Percentiles rank a stretch among this genome's conserved stretches.
These are phyloP conservation scores for Cladochytrium tenue DNA, from an alignment of 371 early-diverging fungal species.

Conservation along the genomic window DNA sequence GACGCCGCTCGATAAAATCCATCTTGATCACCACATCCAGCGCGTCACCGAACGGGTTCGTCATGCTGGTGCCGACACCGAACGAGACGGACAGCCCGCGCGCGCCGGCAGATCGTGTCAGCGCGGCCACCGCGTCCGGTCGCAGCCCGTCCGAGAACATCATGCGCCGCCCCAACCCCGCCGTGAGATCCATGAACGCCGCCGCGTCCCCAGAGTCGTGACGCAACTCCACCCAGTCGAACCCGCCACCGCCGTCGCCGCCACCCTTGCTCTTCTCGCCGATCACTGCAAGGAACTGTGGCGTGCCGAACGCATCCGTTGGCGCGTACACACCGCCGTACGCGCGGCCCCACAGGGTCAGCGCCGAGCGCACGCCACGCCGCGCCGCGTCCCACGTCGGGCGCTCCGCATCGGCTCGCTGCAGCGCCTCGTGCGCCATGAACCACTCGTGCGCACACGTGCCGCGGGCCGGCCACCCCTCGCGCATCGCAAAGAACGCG, in stretches of 20 bases:
- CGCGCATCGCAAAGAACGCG: slow-evolving; percentile 68
- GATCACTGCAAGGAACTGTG: neutral
- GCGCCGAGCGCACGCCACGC: neutral
- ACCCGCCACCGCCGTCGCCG: neutral
- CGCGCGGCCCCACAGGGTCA: neutral
- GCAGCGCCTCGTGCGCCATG: slow-evolving; percentile 52
- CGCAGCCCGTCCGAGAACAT: neutral
- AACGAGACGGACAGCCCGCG: neutral
- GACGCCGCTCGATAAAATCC: neutral
- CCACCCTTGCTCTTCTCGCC: neutral
- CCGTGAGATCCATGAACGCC: neutral
- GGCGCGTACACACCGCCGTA: neutral
- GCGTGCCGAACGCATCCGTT: slow-evolving; percentile 1
- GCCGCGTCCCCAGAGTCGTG: neutral
- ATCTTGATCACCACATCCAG: slow-evolving; percentile 1
- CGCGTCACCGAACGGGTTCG: neutral
- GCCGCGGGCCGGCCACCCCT: slow-evolving; percentile 62
- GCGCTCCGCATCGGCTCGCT: neutral
- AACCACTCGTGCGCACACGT: slow-evolving; percentile 80
- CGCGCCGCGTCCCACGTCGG: neutral
- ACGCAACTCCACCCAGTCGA: neutral
- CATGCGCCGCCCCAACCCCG: neutral
- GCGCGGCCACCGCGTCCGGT: neutral
- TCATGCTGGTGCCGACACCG: slow-evolving; percentile 1
- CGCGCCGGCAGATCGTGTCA: neutral